Percentiles rank a stretch among this genome's conserved stretches.
These are phyloP conservation scores for Evansstolkia leycettana DNA, from an alignment of 495 filamentous ascomycete genomes.

Conservation along the genomic window DNA sequence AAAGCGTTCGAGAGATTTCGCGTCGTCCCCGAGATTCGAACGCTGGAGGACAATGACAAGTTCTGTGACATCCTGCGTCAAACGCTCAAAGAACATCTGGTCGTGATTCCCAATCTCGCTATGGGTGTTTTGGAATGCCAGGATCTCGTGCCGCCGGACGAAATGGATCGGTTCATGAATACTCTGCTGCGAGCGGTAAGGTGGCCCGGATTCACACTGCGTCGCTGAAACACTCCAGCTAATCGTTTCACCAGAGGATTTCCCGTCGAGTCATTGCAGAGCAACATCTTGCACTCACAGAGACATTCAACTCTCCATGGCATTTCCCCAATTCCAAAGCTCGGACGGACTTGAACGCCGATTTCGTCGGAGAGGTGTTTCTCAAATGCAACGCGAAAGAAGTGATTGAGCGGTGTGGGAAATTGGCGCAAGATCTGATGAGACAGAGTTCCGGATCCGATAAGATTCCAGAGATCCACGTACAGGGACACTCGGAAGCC, in stretches of 20 bases:
- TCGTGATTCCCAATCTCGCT: slow-evolving; percentile 84
- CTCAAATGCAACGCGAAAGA: slow-evolving; percentile 87
- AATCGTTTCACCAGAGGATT: slow-evolving; percentile 51
- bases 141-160: slow-evolving; percentile 60
- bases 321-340: slow-evolving; percentile 72
- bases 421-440: slow-evolving; percentile 56
- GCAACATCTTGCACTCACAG: slow-evolving; percentile 91
- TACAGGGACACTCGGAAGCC: slow-evolving; percentile 75
- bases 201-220: neutral
- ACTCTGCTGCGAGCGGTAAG: slow-evolving; percentile 79
- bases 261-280: slow-evolving; percentile 94
- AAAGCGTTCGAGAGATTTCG: slow-evolving; percentile 85
- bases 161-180: slow-evolving; percentile 92
- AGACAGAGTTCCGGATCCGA: slow-evolving; percentile 57
- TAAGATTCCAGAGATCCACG: slow-evolving; percentile 65
- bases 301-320: slow-evolving; percentile 87
- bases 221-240: slow-evolving; percentile 1
- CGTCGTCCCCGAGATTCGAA: slow-evolving; percentile 69
- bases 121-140: slow-evolving; percentile 88
- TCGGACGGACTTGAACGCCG: slow-evolving; percentile 51
- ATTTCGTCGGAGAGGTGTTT: slow-evolving; percentile 93
- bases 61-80: slow-evolving; percentile 73
- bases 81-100: slow-evolving; percentile 76
- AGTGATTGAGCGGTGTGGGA: slow-evolving; percentile 72
- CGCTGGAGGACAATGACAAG: slow-evolving; percentile 77